Evolutionary conservation across 2,329 filamentous ascomycete genomes (phyloP).

Genomic region (Lizonia empirigonia): DNA sequence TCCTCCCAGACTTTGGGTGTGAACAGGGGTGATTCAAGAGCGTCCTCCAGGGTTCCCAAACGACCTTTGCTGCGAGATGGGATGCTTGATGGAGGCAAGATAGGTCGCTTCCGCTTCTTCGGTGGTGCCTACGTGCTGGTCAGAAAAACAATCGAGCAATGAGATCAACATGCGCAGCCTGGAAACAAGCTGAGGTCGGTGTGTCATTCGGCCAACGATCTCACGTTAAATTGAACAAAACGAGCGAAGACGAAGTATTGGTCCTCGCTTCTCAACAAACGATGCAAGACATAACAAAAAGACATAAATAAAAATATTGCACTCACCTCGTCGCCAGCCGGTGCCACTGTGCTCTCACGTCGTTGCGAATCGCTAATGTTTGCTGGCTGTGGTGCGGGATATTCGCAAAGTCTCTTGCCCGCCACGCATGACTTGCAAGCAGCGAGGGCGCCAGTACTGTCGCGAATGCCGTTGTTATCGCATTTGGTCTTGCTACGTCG

Average conservation of each 20-base stretch:
- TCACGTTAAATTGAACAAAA: background rate
- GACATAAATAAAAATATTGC: background rate
- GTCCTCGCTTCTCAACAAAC: background rate
- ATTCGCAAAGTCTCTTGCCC: constrained; percentile 73
- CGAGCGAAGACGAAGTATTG: background rate
- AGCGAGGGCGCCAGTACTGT: constrained; percentile 54
- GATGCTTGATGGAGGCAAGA: constrained; percentile 40
- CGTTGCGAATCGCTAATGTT: constrained; percentile 46
- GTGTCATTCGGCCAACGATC: background rate
- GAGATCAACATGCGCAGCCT: background rate
- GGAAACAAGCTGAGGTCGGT: background rate
- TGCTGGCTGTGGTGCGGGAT: constrained; percentile 60
- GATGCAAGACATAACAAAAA: background rate
- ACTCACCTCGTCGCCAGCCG: constrained; percentile 33
- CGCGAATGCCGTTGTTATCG: constrained; percentile 72
- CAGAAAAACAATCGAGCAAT: background rate
- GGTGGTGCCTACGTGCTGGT: constrained; percentile 18
- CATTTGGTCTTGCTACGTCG: constrained; percentile 86
- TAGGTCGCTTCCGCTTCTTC: constrained; percentile 46
- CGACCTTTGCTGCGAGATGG: constrained; percentile 54
- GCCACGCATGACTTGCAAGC: constrained; percentile 76
- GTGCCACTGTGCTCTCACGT: constrained; percentile 42
- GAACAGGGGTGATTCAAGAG: constrained; percentile 65
- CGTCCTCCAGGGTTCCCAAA: constrained; percentile 57
- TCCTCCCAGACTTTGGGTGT: constrained; percentile 71